Evolutionary conservation across 31 red algal species (phyloP).

Genomic region (Pterothamnion heteromorphum): DNA sequence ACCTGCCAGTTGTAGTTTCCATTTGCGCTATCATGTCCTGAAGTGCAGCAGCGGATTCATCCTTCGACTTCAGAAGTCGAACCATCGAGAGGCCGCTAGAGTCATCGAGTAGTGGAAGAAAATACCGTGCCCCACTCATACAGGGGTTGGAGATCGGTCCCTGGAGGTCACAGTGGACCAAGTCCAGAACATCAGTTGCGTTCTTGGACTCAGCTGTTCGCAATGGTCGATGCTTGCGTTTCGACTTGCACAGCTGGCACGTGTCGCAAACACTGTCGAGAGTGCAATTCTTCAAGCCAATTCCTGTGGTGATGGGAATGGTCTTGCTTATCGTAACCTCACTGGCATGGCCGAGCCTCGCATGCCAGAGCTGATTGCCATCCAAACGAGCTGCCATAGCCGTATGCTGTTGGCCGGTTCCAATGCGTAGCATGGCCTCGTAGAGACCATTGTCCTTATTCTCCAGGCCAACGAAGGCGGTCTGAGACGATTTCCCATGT

Average conservation of each 20-base stretch:
- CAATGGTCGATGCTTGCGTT: not conserved
- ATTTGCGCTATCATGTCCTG: constrained; percentile 45
- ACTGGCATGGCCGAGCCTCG: not conserved
- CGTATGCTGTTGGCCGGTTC: too few relatives aligned
- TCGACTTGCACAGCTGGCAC: constrained; percentile 6
- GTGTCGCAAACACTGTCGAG: not conserved
- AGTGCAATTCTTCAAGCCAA: not conserved
- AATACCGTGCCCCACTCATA: not conserved
- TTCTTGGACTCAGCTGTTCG: not conserved
- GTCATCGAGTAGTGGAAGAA: constrained; percentile 23
- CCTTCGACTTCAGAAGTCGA: not conserved
- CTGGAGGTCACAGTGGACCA: constrained; percentile 34
- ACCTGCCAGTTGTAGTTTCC: not conserved
- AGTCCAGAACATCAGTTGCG: constrained; percentile 6
- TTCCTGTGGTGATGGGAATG: not conserved
- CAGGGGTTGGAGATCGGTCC: not conserved
- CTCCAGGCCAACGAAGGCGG: not conserved
- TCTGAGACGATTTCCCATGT: not conserved
- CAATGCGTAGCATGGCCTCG: not conserved
- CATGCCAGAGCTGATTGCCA: constrained; percentile 47
- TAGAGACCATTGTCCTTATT: not conserved
- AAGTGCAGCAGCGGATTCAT: constrained; percentile 4
- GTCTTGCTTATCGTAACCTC: not conserved
- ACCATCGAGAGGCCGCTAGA: constrained; percentile 33
- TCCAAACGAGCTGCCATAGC: too few relatives aligned